Percentiles rank a stretch among this genome's conserved stretches.
Conservation (phyloP, 2,329 filamentous ascomycete species). For the Microcyclospora tardicrescens region DNA sequence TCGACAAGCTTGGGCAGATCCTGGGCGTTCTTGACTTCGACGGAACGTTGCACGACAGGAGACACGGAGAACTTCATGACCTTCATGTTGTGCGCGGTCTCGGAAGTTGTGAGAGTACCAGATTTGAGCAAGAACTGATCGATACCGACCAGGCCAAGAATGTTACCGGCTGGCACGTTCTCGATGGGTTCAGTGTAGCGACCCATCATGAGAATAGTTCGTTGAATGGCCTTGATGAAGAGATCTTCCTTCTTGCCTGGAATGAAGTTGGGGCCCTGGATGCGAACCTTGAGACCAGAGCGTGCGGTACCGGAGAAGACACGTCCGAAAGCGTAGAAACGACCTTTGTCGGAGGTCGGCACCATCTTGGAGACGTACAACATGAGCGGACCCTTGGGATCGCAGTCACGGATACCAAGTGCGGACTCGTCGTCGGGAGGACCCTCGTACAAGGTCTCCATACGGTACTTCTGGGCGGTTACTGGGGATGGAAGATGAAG, state of each 20-base stretch:
- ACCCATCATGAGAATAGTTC: slow-evolving; percentile 99
- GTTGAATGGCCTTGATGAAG: slow-evolving; percentile 98
- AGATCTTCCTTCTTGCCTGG: slow-evolving; percentile 98
- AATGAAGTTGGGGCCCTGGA: slow-evolving; percentile 97
- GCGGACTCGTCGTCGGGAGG: slow-evolving; percentile 81
- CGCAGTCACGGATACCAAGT: slow-evolving; percentile 96
- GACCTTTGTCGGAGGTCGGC: slow-evolving; percentile 97
- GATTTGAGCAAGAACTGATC: slow-evolving; percentile 99
- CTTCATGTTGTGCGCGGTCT: slow-evolving; percentile 99
- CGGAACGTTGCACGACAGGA: slow-evolving; percentile 93
- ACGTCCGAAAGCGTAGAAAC: slow-evolving; percentile 99
- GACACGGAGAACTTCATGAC: slow-evolving; percentile 99
- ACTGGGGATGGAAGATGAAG: slow-evolving; percentile 94
- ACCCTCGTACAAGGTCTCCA: slow-evolving; percentile 97
- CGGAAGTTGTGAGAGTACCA: slow-evolving; percentile 93
- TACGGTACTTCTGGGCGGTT: slow-evolving; percentile 94
- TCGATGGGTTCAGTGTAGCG: slow-evolving; percentile 98
- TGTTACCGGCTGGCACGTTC: slow-evolving; percentile 98
- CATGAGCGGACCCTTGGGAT: slow-evolving; percentile 97
- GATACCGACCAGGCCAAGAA: slow-evolving; percentile 97
- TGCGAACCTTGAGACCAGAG: slow-evolving; percentile 98
- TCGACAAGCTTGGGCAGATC: slow-evolving; percentile 99
- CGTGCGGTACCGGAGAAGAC: slow-evolving; percentile 97
- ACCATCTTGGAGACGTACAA: slow-evolving; percentile 99
- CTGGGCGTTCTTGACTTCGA: slow-evolving; percentile 99